These are phyloP conservation scores for Fusarium sp. DNA, from an alignment of 2,329 filamentous ascomycete genomes.

Conservation along the genomic window DNA sequence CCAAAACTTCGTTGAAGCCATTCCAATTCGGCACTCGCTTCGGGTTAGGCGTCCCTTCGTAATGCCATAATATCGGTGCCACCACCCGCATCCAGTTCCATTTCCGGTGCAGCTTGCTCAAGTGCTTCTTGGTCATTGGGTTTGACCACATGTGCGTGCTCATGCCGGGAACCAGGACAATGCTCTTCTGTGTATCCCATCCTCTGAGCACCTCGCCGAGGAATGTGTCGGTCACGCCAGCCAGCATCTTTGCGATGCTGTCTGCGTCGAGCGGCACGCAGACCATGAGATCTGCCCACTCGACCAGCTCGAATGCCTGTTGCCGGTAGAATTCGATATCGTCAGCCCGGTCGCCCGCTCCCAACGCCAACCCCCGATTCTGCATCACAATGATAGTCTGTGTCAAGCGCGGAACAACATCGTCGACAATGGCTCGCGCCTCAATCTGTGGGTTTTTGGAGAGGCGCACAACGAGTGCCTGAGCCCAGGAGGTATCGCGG, in stretches of 20 bases:
- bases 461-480: constrained; percentile 71
- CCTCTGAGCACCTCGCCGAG: constrained; percentile 82
- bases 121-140: constrained; percentile 85
- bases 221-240: constrained; percentile 82
- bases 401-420: constrained; percentile 68
- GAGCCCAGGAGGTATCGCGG: constrained; percentile 71
- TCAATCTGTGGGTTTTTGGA: constrained; percentile 71
- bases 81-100: constrained; percentile 90
- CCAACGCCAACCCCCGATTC: constrained; percentile 56
- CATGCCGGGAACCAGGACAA: constrained; percentile 89
- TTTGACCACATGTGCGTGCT: constrained; percentile 90
- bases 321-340: constrained; percentile 62
- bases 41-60: constrained; percentile 61
- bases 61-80: constrained; percentile 83
- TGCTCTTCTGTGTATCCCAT: constrained; percentile 87
- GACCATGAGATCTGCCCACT: constrained; percentile 89
- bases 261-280: constrained; percentile 87
- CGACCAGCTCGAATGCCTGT: constrained; percentile 73
- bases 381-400: constrained; percentile 70
- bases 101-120: constrained; percentile 82
- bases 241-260: constrained; percentile 85
- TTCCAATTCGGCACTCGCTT: constrained; percentile 69
- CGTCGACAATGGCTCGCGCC: constrained; percentile 70
- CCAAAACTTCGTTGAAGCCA: constrained; percentile 74
- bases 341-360: constrained; percentile 50